phyloP scores from a whole-genome alignment of 2,329 filamentous ascomycete species.

The Biscogniauxia mediterranea region DNA sequence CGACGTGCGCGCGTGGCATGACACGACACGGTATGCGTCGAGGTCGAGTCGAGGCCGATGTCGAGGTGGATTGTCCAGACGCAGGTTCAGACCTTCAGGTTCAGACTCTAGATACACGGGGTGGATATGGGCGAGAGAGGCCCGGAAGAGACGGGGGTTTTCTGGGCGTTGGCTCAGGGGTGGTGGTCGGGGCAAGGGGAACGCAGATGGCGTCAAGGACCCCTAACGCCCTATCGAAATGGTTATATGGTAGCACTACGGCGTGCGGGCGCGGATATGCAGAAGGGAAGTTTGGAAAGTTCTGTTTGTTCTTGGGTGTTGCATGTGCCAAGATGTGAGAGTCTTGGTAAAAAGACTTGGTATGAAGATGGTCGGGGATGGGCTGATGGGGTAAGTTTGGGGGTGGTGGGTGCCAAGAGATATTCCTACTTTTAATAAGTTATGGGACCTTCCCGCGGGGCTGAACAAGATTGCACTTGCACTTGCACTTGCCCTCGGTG shows the following conservation, averaged over 20 bases:
- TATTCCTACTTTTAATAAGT: conserved; percentile 14
- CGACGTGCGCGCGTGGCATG: conserved; percentile 32
- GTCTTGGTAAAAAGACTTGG: conserved; percentile 31
- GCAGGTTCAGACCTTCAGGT: not conserved
- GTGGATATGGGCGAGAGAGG: too few species aligned
- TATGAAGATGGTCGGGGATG: conserved; percentile 20
- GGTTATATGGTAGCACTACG: not conserved
- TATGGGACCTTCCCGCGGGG: not conserved
- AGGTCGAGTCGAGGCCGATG: conserved; percentile 9
- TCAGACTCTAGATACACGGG: not conserved
- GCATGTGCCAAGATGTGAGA: conserved; percentile 32
- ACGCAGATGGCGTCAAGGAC: conserved; percentile 1
- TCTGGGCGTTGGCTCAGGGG: not conserved
- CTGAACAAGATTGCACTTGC: not conserved
- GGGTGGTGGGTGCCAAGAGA: conserved; percentile 33
- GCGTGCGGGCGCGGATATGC: conserved; percentile 13
- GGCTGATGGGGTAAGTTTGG: too few species aligned
- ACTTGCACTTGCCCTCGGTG: too few species aligned
- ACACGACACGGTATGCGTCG: conserved; percentile 25
- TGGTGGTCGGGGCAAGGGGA: conserved; percentile 2
- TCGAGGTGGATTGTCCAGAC: conserved; percentile 4
- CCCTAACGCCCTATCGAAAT: not conserved
- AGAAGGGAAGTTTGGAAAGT: conserved; percentile 16
- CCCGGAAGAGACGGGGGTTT: conserved; percentile 3
- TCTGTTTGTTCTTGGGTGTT: conserved; percentile 23